phyloP scores from a whole-genome alignment of 2,329 filamentous ascomycete genomes.

The Cryphonectria parasitica region DNA sequence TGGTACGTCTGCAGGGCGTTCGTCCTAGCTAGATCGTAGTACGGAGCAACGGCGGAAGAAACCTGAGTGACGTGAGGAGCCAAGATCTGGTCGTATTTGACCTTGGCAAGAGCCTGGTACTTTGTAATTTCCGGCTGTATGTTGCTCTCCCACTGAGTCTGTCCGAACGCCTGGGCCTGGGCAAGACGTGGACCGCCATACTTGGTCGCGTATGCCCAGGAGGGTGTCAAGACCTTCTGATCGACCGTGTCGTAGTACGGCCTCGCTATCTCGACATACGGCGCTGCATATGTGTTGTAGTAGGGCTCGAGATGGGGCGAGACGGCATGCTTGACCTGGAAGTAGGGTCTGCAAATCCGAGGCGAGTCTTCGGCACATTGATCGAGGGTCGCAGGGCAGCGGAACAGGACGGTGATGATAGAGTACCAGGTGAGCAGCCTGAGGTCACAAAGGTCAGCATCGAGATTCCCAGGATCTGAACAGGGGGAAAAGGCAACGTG shows the following conservation, averaged over 20 bases:
- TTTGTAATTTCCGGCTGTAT: conserved; percentile 75
- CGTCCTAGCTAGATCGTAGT: conserved; percentile 68
- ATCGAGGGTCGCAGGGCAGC: conserved; percentile 74
- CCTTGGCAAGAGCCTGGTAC: conserved; percentile 62
- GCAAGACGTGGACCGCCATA: conserved; percentile 77
- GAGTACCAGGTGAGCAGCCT: conserved; percentile 87
- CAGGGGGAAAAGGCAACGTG: neutral
- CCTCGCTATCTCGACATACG: conserved; percentile 75
- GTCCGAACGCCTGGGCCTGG: conserved; percentile 67
- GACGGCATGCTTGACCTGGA: conserved; percentile 64
- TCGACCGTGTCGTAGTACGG: conserved; percentile 74
- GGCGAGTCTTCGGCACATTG: conserved; percentile 72
- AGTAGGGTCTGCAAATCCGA: conserved; percentile 82
- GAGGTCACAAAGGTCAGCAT: conserved; percentile 14
- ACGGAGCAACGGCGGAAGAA: conserved; percentile 65
- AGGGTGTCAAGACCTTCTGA: conserved; percentile 70
- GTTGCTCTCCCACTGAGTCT: conserved; percentile 77
- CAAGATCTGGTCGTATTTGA: conserved; percentile 71
- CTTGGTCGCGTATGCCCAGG: conserved; percentile 66
- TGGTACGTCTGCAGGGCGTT: conserved; percentile 71
- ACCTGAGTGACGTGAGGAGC: conserved; percentile 74
- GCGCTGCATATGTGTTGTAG: conserved; percentile 81
- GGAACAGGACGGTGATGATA: conserved; percentile 78
- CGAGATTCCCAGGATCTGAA: neutral
- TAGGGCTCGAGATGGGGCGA: conserved; percentile 81